Base-by-base conservation (phyloP, 352 stramenopile genomes). In the Globisporangium alternatum region DNA sequence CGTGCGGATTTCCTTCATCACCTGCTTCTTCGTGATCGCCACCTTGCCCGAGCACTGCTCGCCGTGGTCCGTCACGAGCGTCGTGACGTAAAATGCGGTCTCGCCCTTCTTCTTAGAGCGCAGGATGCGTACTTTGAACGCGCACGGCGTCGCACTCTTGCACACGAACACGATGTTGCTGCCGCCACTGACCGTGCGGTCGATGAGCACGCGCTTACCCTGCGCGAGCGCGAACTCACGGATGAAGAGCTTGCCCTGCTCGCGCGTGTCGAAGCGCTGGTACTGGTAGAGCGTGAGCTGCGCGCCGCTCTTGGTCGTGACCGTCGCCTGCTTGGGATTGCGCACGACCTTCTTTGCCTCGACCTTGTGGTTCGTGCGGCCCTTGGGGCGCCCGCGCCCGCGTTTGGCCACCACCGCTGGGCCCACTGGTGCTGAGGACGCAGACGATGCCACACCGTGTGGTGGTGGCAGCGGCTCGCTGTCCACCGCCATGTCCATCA, bases 161-260 rank as follows among this genome's bases (percentile, higher is more conserved):
- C 76, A 84, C 8, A 76, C 39, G 30, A 82, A 82, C 15, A 71
- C 74, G 37, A 84, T 78, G 70, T 82, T 84, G 61, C 80, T 84
- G 47, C 76, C 76, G 19, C 74, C 74, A 31, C 76, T 84, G 10
- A 65, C 68, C 39, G 55, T 68, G 4, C 66, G 73, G 28, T 80
- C 76, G 48, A 84, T 65, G 13, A 68, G 41, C 10, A 76, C 76
- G 19, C 76, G 71, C 61, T 80, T 84, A 28, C 74, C 72, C 41
- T 81, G 74, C 5, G 76, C 74, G 13, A 79, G 64, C 15, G 74
- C 74, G 56, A 83, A 79, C 51, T 80, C 66, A n/a, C 80, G 76
- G 22, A 83, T 72, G 37, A 75, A 79, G 17, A 76, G 65, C 41
- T 80, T 83, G 48, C 70, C 75, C 41, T 76, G 69, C 15, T 65